A percentile compares a stretch with the other conserved stretches of the same genome.
phyloP scores from a whole-genome alignment of 371 early-diverging fungal genomes.

The Apophysomyces variabilis region DNA sequence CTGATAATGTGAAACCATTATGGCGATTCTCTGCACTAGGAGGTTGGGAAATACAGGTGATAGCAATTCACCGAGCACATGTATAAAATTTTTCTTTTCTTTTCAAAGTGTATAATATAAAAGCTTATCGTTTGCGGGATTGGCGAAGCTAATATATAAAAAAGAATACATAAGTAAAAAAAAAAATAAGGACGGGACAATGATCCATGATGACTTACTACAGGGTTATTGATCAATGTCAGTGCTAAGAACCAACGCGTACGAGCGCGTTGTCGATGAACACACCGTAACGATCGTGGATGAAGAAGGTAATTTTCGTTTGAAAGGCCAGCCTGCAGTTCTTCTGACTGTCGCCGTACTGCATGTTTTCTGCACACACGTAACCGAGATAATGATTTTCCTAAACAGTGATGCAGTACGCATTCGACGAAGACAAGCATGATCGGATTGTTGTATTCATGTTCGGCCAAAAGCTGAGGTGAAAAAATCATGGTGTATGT shows the following conservation, averaged over 20 bases:
- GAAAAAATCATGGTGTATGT: too few species aligned
- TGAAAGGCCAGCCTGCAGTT: too few species aligned
- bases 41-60: constrained; percentile 44
- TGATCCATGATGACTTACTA: constrained; percentile 20
- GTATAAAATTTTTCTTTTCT: not conserved
- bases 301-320: too few species aligned
- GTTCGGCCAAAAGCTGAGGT: constrained; percentile 44
- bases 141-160: constrained; percentile 14
- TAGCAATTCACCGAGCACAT: constrained; percentile 30
- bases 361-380: constrained; percentile 14
- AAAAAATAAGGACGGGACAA: not conserved
- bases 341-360: not conserved
- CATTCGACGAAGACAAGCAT: constrained; percentile 44
- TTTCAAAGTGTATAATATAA: constrained; percentile 5
- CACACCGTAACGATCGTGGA: too few species aligned
- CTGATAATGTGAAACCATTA: not conserved
- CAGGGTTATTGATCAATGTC: constrained; percentile 47
- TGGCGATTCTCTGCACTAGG: constrained; percentile 15
- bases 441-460: constrained; percentile 54
- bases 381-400: not conserved
- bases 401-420: constrained; percentile 21
- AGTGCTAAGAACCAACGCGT: constrained; percentile 51
- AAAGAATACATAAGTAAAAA: not conserved
- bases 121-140: constrained; percentile 19
- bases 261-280: constrained; percentile 24